Conservation (phyloP, 148 eudicot species). For the Beta vulgaris region DNA sequence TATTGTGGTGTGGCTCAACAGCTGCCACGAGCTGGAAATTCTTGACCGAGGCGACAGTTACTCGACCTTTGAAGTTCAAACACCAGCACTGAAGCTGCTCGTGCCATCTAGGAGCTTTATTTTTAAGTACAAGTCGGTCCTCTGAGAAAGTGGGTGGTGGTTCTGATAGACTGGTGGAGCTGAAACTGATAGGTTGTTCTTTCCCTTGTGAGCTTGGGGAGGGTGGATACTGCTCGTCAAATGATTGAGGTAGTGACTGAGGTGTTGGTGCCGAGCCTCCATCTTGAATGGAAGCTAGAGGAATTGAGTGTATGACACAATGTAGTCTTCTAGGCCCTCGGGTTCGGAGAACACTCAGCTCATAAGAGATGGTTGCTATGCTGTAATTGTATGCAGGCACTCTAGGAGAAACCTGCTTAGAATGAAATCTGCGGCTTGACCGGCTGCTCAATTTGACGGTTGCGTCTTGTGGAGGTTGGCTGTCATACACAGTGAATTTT, state of each 20-base stretch:
- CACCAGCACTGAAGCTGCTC: slow-evolving; percentile 98
- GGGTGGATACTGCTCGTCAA: slow-evolving; percentile 33
- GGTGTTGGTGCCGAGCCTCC: slow-evolving; percentile 92
- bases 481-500: slow-evolving; percentile 78
- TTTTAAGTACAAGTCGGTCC: slow-evolving; percentile 63
- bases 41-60: slow-evolving; percentile 89
- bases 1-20: slow-evolving; percentile 59
- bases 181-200: slow-evolving; percentile 32
- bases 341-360: slow-evolving; percentile 81
- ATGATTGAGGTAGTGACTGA: slow-evolving; percentile 48
- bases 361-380: slow-evolving; percentile 67
- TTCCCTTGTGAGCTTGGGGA: slow-evolving; percentile 37
- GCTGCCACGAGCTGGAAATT: slow-evolving; percentile 94
- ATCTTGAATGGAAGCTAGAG: slow-evolving; percentile 71
- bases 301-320: slow-evolving; percentile 69
- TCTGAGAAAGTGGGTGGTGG: slow-evolving; percentile 23
- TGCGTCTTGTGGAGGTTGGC: slow-evolving; percentile 55
- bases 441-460: slow-evolving; percentile 35
- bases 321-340: slow-evolving; percentile 83
- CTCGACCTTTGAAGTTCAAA: slow-evolving; percentile 81
- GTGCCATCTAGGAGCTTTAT: slow-evolving; percentile 93
- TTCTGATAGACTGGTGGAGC: slow-evolving; percentile 39
- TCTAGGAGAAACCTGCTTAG: slow-evolving; percentile 78
- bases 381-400: slow-evolving; percentile 68
- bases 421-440: slow-evolving; percentile 56